Conservation (phyloP, 139 green algal genomes). For the Asterochloris erici region DNA sequence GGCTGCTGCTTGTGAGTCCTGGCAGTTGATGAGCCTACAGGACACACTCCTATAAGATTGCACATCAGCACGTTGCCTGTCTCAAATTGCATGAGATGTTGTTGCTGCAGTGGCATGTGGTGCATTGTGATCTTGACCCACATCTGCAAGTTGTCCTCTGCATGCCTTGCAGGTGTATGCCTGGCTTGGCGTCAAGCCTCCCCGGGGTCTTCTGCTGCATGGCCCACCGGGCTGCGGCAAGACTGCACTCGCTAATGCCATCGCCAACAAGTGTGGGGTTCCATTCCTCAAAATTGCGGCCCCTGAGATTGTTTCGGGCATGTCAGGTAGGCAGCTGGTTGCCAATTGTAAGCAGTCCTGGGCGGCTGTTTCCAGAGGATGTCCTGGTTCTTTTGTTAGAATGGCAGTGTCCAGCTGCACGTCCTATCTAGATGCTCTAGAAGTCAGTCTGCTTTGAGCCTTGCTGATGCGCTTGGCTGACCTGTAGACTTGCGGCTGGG, state of each 20-base stretch:
- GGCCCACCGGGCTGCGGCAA: conserved; percentile 86
- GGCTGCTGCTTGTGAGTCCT: neutral
- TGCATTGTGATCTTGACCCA: neutral
- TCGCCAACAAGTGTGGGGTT: conserved; percentile 88
- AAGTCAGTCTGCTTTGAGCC: neutral
- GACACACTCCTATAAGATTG: too few species aligned
- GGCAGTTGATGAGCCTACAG: too few species aligned
- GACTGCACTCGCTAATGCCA: conserved; percentile 86
- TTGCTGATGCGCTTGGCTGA: neutral
- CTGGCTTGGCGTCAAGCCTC: conserved; percentile 86
- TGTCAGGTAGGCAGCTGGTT: conserved; percentile 44
- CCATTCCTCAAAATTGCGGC: conserved; percentile 80
- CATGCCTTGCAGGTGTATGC: conserved; percentile 64
- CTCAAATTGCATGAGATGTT: neutral
- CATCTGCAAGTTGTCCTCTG: neutral
- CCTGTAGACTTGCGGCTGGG: too few species aligned
- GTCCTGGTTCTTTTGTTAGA: neutral
- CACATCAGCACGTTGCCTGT: too few species aligned
- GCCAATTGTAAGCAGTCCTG: neutral
- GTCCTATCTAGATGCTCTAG: neutral
- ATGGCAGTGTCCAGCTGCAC: too few species aligned
- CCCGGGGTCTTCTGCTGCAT: conserved; percentile 86
- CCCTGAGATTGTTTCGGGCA: conserved; percentile 76
- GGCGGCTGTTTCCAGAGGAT: too few species aligned
- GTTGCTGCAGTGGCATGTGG: neutral